These are phyloP conservation scores for Neurospora africana DNA, from an alignment of 495 filamentous ascomycete species.

Conservation along the genomic window DNA sequence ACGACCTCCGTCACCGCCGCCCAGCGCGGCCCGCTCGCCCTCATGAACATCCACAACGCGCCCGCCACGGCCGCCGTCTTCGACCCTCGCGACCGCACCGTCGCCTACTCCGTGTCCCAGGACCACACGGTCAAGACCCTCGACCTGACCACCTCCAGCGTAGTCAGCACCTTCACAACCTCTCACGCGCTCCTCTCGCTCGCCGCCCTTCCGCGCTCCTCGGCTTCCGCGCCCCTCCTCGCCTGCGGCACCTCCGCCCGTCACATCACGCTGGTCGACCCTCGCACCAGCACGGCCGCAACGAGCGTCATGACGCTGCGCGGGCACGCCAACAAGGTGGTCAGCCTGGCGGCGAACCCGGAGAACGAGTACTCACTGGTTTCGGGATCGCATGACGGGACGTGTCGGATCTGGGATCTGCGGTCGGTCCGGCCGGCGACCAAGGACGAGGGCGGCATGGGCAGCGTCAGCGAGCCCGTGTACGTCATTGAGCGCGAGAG, in stretches of 20 bases:
- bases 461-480: conserved; percentile 65
- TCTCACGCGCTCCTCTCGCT: conserved; percentile 72
- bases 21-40: conserved; percentile 66
- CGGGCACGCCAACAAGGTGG: conserved; percentile 80
- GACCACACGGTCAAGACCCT: conserved; percentile 86
- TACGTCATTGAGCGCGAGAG: conserved; percentile 73
- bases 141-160: conserved; percentile 67
- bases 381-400: conserved; percentile 79
- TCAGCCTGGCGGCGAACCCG: conserved; percentile 57
- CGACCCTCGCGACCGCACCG: conserved; percentile 69
- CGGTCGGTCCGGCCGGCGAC: conserved; percentile 58
- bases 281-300: conserved; percentile 58
- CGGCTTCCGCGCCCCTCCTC: conserved; percentile 47
- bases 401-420: conserved; percentile 86
- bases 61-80: conserved; percentile 70
- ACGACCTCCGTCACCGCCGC: conserved; percentile 51
- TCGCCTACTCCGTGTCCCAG: conserved; percentile 79
- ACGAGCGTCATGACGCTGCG: conserved; percentile 78
- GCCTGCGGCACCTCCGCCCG: conserved; percentile 79
- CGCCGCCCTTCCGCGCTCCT: conserved; percentile 47
- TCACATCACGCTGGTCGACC: conserved; percentile 83
- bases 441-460: conserved; percentile 41
- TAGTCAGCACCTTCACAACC: conserved; percentile 70
- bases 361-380: conserved; percentile 69
- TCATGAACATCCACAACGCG: conserved; percentile 59